Percentiles rank a stretch among this genome's conserved stretches.
phyloP scores from a whole-genome alignment of 202 grass and related monocot species.

The Digitaria exilis region DNA sequence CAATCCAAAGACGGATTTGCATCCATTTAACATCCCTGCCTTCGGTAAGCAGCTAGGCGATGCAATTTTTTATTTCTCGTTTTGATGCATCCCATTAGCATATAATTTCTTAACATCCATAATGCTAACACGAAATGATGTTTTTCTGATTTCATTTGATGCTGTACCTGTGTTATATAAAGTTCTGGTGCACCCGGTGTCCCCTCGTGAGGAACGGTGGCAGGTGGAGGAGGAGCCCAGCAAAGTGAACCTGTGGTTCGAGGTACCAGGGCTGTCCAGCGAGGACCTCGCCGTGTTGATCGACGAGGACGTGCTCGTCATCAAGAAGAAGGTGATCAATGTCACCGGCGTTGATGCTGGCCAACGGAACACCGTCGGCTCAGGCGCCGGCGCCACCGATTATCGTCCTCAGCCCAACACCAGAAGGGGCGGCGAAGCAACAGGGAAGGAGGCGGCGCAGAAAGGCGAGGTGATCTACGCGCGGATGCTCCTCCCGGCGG shows the following conservation, averaged over 20 bases:
- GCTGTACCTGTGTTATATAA: neutral
- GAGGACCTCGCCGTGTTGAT: slow-evolving; percentile 42
- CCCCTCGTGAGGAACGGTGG: slow-evolving; percentile 31
- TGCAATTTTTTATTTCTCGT: neutral
- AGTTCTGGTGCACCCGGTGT: slow-evolving; percentile 31
- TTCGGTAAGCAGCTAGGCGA: neutral
- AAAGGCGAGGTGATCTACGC: slow-evolving; percentile 19
- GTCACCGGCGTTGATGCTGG: neutral
- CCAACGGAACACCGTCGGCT: neutral
- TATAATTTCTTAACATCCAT: no score
- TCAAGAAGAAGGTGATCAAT: slow-evolving; percentile 2
- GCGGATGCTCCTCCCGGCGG: slow-evolving; percentile 38
- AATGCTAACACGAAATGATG: no score
- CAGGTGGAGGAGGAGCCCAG: slow-evolving; percentile 1
- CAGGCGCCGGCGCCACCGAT: neutral
- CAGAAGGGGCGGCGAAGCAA: neutral
- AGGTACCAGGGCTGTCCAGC: slow-evolving; percentile 42
- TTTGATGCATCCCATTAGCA: no score
- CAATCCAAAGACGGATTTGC: slow-evolving; percentile 31
- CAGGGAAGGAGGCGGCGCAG: neutral
- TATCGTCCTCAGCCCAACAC: neutral
- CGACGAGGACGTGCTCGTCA: slow-evolving; percentile 51
- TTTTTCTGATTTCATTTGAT: neutral
- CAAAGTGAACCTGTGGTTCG: slow-evolving; percentile 23
- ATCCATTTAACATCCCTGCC: slow-evolving; percentile 35